Conservation (phyloP, 805 yeast species). For the Suhomyces sp. region DNA sequence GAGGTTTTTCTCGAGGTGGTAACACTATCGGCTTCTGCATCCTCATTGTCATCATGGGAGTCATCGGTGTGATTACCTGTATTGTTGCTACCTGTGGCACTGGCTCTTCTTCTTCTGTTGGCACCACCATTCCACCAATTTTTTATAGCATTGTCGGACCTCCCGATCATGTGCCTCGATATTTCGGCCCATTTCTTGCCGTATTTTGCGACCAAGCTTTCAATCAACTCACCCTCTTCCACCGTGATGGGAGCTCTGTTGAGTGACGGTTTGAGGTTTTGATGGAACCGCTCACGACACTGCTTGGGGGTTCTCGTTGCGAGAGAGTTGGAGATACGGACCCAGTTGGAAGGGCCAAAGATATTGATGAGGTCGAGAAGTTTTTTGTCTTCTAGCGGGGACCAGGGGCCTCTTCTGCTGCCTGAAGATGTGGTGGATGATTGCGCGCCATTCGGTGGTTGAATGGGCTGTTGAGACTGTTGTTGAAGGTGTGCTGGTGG, state of each 20-base stretch:
- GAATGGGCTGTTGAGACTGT: constrained; percentile 5
- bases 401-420: constrained; percentile 80
- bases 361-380: constrained; percentile 65
- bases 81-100: constrained; percentile 1
- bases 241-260: constrained; percentile 79
- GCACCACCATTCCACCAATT: constrained; percentile 98
- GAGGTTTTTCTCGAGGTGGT: constrained; percentile 1
- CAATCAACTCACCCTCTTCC: constrained; percentile 82
- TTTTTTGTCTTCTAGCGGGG: constrained; percentile 76
- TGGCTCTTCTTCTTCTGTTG: constrained; percentile 66
- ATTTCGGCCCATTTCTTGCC: constrained; percentile 96
- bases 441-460: constrained; percentile 6
- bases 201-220: constrained; percentile 69
- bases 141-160: constrained; percentile 88
- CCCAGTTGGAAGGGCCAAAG: constrained; percentile 88
- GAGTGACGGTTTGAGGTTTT: constrained; percentile 81
- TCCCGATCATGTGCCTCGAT: constrained; percentile 80
- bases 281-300: constrained; percentile 89
- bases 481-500: constrained; percentile 1
- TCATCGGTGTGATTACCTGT: neutral
- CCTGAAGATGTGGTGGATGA: constrained; percentile 4
- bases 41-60: constrained; percentile 2
- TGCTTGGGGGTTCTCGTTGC: constrained; percentile 86
- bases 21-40: neutral
- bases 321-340: constrained; percentile 69